Evolutionary conservation across 176 grass and related monocot genomes (phyloP).

Genomic region (Zea mays): Zm-B73-REFERENCE-NAM-5.0 NC_050102.1:5254001-5254500

Average conservation of each 20-base stretch:
- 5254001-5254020: slow-evolving; percentile 97
- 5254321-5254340: slow-evolving; percentile 73
- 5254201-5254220: slow-evolving; percentile 43
- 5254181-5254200: slow-evolving; percentile 45
- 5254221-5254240: slow-evolving; percentile 71
- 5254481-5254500: slow-evolving; percentile 71
- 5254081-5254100: slow-evolving; percentile 70
- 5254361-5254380: slow-evolving; percentile 70
- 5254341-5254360: slow-evolving; percentile 56
- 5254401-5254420: slow-evolving; percentile 70
- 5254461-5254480: slow-evolving; percentile 72
- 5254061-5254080: slow-evolving; percentile 79
- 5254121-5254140: slow-evolving; percentile 68
- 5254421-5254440: slow-evolving; percentile 63
- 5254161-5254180: slow-evolving; percentile 40
- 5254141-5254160: slow-evolving; percentile 54
- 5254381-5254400: slow-evolving; percentile 49
- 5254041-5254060: slow-evolving; percentile 91
- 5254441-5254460: slow-evolving; percentile 67
- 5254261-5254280: slow-evolving; percentile 39
- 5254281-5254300: slow-evolving; percentile 54
- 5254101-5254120: slow-evolving; percentile 74
- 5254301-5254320: slow-evolving; percentile 57
- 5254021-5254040: slow-evolving; percentile 71
- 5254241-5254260: slow-evolving; percentile 53